These are phyloP conservation scores for Oryza brachyantha DNA, from an alignment of 176 grass and related monocot species.

Conservation along the genomic window DNA sequence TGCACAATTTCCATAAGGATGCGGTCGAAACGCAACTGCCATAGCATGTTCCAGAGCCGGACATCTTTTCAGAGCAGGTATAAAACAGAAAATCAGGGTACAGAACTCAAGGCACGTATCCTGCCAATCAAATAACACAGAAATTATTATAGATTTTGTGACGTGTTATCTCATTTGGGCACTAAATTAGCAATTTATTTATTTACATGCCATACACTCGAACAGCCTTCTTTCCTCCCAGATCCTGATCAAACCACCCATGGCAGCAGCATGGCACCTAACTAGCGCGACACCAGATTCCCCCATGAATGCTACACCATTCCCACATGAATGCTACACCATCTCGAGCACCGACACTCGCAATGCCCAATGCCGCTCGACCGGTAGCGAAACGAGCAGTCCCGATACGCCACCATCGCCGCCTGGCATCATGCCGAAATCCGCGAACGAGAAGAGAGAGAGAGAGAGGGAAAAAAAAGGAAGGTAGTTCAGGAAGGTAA, in stretches of 20 bases:
- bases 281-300: constrained; percentile 12
- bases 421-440: constrained; percentile 17
- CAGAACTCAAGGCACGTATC: not conserved
- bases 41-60: not conserved
- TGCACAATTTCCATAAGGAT: not conserved
- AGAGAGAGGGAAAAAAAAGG: not conserved
- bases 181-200: constrained; percentile 6
- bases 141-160: constrained; percentile 3
- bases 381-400: constrained; percentile 8
- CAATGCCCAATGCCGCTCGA: constrained; percentile 36
- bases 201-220: not conserved
- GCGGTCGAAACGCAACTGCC: not conserved
- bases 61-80: not conserved
- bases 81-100: not conserved
- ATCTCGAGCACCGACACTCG: not conserved
- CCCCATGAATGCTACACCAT: not conserved
- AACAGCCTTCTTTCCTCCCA: not conserved
- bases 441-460: not conserved
- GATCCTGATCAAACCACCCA: constrained; percentile 32
- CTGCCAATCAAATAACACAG: not conserved
- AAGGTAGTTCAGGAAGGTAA: not conserved
- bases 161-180: not conserved
- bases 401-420: not conserved
- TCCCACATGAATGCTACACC: not conserved
- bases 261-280: not conserved